These are phyloP conservation scores for Glycine tomentella DNA, from an alignment of 306 rosid genomes.

Conservation along the genomic window DNA sequence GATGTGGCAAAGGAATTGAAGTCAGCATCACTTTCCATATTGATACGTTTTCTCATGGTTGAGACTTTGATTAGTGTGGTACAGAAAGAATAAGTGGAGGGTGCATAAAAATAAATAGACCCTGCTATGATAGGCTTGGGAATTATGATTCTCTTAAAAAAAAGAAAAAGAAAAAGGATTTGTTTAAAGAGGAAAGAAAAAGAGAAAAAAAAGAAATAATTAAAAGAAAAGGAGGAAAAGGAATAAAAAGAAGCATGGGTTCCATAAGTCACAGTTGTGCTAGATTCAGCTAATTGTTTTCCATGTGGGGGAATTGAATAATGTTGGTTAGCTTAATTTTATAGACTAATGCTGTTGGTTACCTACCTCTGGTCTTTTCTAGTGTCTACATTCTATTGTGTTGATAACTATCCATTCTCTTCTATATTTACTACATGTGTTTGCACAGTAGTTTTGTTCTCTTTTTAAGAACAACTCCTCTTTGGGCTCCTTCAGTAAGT, in stretches of 20 bases:
- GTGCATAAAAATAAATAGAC: slow-evolving; percentile 49
- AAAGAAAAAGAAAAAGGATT: not conserved
- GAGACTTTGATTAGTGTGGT: slow-evolving; percentile 29
- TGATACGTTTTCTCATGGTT: not conserved
- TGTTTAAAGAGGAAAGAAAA: slow-evolving; percentile 31
- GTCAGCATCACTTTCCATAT: slow-evolving; percentile 64
- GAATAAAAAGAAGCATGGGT: slow-evolving; percentile 52
- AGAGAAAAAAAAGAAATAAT: not conserved
- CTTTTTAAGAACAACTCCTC: slow-evolving; percentile 15
- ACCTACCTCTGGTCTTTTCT: slow-evolving; percentile 40
- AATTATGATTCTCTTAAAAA: slow-evolving; percentile 36
- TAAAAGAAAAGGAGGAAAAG: slow-evolving; percentile 29
- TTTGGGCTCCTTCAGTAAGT: slow-evolving; percentile 4
- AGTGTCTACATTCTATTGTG: not conserved
- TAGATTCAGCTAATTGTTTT: slow-evolving; percentile 63
- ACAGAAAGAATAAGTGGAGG: slow-evolving; percentile 52
- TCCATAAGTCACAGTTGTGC: slow-evolving; percentile 48
- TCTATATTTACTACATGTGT: slow-evolving; percentile 27
- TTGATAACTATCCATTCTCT: slow-evolving; percentile 21
- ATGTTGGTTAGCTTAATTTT: not conserved
- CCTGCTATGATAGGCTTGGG: slow-evolving; percentile 32
- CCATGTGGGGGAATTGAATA: slow-evolving; percentile 70
- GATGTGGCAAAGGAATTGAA: slow-evolving; percentile 12
- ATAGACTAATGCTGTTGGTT: not conserved
- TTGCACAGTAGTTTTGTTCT: slow-evolving; percentile 22